Evolutionary conservation across 202 grass and related monocot genomes (phyloP).

Genomic region (Musa balbisiana): DNA sequence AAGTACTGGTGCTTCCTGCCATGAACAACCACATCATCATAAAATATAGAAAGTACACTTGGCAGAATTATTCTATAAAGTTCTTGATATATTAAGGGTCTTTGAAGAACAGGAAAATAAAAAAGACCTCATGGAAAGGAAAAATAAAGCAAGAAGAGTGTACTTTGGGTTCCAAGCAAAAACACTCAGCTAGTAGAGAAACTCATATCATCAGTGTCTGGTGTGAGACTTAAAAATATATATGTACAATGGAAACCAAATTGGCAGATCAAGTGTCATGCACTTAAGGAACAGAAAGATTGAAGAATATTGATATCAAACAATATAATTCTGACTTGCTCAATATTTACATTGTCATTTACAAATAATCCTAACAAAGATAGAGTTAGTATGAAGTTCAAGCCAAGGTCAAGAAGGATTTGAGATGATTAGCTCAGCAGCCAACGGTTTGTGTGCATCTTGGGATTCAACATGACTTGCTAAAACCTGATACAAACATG

Average conservation of each 20-base stretch:
- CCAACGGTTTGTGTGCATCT: not conserved
- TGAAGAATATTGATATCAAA: not conserved
- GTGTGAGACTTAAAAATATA: no score
- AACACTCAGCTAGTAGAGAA: no score
- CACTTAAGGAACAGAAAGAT: not conserved
- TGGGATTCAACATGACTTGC: not conserved
- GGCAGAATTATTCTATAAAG: not conserved
- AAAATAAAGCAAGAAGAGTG: not conserved
- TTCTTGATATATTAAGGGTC: not conserved
- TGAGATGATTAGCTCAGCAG: not conserved
- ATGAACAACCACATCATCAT: slow-evolving; percentile 32
- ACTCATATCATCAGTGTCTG: no score
- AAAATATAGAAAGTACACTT: slow-evolving; percentile 6
- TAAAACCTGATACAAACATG: not conserved
- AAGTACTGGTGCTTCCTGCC: slow-evolving; percentile 85
- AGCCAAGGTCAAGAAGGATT: no score
- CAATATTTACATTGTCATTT: no score
- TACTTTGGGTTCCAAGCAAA: no score
- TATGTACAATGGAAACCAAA: not conserved
- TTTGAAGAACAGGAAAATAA: not conserved
- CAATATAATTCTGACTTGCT: not conserved
- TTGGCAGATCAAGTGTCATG: not conserved
- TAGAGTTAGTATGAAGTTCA: no score
- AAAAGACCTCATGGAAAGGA: not conserved
- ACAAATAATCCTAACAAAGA: no score